A percentile compares a stretch with the other conserved stretches of the same genome.
Conservation (phyloP, 345 rosid species). For the Theobroma cacao region DNA sequence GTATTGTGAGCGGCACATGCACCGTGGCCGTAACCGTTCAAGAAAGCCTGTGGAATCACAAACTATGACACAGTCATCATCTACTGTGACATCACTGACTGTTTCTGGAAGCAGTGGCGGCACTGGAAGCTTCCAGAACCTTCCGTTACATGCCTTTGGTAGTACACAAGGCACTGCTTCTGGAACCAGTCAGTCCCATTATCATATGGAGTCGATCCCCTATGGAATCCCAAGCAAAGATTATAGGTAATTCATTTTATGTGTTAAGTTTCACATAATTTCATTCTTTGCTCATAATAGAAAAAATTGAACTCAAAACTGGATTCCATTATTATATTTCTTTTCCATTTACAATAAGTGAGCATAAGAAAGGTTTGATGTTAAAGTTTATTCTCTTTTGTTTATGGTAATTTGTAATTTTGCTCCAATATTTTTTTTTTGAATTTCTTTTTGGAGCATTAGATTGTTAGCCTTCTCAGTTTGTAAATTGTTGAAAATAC, state of each 20-base stretch:
- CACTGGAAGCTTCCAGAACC: conserved; percentile 38
- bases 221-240: conserved; percentile 54
- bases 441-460: not conserved
- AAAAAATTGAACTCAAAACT: not conserved
- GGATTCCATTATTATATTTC: not conserved
- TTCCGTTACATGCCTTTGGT: conserved; percentile 34
- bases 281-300: not conserved
- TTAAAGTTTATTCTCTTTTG: not conserved
- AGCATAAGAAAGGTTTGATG: not conserved
- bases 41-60: conserved; percentile 99
- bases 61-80: conserved; percentile 44
- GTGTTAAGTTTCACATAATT: not conserved
- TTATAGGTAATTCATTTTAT: conserved; percentile 38
- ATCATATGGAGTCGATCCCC: conserved; percentile 42
- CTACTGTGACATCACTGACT: conserved; percentile 40
- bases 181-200: conserved; percentile 36
- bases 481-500: not conserved
- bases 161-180: conserved; percentile 33
- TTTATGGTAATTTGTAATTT: not conserved
- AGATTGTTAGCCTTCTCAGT: conserved; percentile 4
- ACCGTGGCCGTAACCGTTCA: conserved; percentile 99
- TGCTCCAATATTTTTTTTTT: not conserved
- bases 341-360: not conserved
- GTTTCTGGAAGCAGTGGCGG: conserved; percentile 35
- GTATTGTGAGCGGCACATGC: conserved; percentile 97